Conservation (phyloP, 2,329 filamentous ascomycete genomes). For the Hypoxylon sp. region DNA sequence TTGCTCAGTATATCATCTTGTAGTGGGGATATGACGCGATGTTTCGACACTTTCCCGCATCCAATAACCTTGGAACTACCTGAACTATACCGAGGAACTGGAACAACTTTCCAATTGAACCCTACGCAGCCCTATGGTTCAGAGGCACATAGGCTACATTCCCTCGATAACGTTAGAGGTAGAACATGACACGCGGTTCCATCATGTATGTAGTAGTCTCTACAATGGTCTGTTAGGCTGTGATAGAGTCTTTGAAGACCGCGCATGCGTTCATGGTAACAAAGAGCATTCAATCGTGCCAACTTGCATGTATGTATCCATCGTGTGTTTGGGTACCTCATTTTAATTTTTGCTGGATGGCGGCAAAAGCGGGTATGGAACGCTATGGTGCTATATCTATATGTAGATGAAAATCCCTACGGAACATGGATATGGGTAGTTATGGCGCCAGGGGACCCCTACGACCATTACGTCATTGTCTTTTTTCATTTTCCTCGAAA, state of each 20-base stretch:
- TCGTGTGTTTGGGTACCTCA: not conserved
- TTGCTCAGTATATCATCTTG: not conserved
- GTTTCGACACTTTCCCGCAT: not conserved
- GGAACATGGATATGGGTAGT: too few species aligned
- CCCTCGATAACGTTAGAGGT: not conserved
- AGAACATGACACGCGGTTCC: not conserved
- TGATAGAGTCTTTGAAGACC: too few species aligned
- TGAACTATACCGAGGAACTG: not conserved
- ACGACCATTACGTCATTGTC: constrained; percentile 35
- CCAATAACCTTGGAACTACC: not conserved
- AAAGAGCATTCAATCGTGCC: not conserved
- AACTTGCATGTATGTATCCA: too few species aligned
- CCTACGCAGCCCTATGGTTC: not conserved
- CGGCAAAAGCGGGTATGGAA: constrained; percentile 29
- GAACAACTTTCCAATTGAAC: not conserved
- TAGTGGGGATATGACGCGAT: constrained; percentile 16
- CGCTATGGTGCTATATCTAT: too few species aligned
- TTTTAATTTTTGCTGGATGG: constrained; percentile 4
- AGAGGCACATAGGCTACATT: not conserved
- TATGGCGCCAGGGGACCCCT: constrained; percentile 16
- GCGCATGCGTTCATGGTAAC: not conserved
- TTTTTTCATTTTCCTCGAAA: too few species aligned
- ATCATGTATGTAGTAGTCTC: not conserved
- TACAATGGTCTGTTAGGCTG: not conserved
- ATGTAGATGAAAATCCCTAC: constrained; percentile 15